Base-by-base conservation (phyloP, 2,329 filamentous ascomycete species). In the Cladosporium sp. region DNA sequence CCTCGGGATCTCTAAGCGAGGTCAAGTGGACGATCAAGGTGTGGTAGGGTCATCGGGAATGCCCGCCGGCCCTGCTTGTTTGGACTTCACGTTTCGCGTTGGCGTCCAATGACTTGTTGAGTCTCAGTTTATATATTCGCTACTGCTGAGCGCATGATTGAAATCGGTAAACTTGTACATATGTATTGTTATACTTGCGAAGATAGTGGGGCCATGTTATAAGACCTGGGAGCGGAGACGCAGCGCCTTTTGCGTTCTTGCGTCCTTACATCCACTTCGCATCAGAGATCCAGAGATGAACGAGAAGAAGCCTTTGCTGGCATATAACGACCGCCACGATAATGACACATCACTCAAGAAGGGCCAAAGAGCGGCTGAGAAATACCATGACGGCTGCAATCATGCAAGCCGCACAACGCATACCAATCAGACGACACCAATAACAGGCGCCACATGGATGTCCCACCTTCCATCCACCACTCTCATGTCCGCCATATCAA, bases 401-500 rank as follows among this genome's bases (percentile, higher is more conserved):
- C 3, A 13, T 22, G 15, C 15, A 17, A 50, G 34, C 34, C 6
- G 12, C 15, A 12, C 17, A 34, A 12, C 17, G 20, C 34, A 19
- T 20, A 36, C 47, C 20, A 13, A 37, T 13, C 32, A 36, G 20
- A 15, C 25, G 24, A 37, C 40, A n/a, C 35, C 42, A 34, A 44
- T 57, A 51, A 57, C 53, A 32, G 48, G 53, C 45, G 49, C 36
- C 42, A 52, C 61, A 36, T 70, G 68, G 68, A 70, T 70, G 68
- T 58, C 64, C 24, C 39, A 39, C 3, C 17, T 72, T 15, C 55
- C 64, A 36, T 65, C 66, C 49, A 48, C 62, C 8, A 60, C 58
- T 1, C 62, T 61, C 12, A 36, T 72, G 20, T 70, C 70, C 15
- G 61, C 62, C 12, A 60, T 73, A 3, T 67, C 69, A 3, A 68